These are phyloP conservation scores for Striga hermonthica DNA, from an alignment of 305 asterid species.

Conservation along the genomic window DNA sequence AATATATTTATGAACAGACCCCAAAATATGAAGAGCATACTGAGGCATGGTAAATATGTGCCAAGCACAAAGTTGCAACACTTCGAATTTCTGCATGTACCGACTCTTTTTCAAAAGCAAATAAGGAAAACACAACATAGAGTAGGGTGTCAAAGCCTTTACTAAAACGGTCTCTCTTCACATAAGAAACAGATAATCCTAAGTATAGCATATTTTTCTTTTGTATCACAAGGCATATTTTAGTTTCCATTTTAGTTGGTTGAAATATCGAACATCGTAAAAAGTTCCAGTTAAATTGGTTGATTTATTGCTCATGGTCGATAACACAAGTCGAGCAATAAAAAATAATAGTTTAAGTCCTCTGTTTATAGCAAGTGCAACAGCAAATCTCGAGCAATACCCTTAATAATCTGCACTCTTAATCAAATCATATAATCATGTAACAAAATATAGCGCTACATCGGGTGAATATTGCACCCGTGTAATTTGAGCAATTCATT, in stretches of 20 bases:
- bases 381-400: neutral
- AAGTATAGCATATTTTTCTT: too few relatives aligned
- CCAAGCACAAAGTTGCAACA: constrained; percentile 27
- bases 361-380: constrained; percentile 2
- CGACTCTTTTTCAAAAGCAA: too few relatives aligned
- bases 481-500: constrained; percentile 5
- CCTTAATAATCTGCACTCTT: neutral
- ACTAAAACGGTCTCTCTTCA: too few relatives aligned
- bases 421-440: constrained; percentile 21
- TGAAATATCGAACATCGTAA: too few relatives aligned
- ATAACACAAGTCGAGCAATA: constrained; percentile 14
- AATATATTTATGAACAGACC: too few relatives aligned
- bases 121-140: too few relatives aligned
- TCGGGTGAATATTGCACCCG: neutral
- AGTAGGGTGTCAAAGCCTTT: too few relatives aligned
- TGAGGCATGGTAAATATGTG: constrained; percentile 17
- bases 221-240: too few relatives aligned
- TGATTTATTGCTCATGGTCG: neutral
- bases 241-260: too few relatives aligned
- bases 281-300: neutral
- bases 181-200: too few relatives aligned
- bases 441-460: constrained; percentile 7
- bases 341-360: neutral
- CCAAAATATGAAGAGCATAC: constrained; percentile 33
- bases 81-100: constrained; percentile 15